phyloP scores from a whole-genome alignment of 2,329 filamentous ascomycete species.

The Chrysoporthe cubensis region DNA sequence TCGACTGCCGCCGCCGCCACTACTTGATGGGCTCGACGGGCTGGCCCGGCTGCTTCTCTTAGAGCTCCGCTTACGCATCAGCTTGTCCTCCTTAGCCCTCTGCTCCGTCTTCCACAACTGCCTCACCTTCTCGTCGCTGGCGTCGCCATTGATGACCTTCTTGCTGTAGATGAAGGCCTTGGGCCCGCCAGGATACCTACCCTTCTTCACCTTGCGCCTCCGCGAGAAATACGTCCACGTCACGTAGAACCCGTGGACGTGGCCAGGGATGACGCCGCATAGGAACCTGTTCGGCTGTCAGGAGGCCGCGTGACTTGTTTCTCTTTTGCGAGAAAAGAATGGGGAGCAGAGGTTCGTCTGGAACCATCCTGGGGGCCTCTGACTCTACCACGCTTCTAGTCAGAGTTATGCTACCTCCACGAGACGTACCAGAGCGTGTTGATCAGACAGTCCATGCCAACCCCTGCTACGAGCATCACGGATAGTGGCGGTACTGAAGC shows the following conservation, averaged over 20 bases:
- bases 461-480: slow-evolving; percentile 44
- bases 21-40: background rate
- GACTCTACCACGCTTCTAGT: no score
- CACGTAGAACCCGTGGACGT: slow-evolving; percentile 28
- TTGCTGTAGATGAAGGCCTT: slow-evolving; percentile 24
- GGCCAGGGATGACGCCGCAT: slow-evolving; percentile 28
- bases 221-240: slow-evolving; percentile 27
- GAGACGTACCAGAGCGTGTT: slow-evolving; percentile 42
- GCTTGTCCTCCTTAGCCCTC: slow-evolving; percentile 13
- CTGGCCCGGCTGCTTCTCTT: background rate
- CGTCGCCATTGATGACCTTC: slow-evolving; percentile 25
- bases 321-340: background rate
- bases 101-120: slow-evolving; percentile 24
- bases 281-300: slow-evolving; percentile 10
- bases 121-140: slow-evolving; percentile 23
- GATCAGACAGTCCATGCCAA: slow-evolving; percentile 58
- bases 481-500: slow-evolving; percentile 22
- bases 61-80: slow-evolving; percentile 10
- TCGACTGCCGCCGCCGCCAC: background rate
- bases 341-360: no score
- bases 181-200: slow-evolving; percentile 25
- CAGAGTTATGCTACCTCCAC: no score
- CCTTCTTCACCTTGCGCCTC: slow-evolving; percentile 25
- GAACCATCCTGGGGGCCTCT: no score
- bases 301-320: background rate